These are phyloP conservation scores for Acanthamoeba divionensis DNA, from an alignment of 208 protist genomes.

Conservation along the genomic window DNA sequence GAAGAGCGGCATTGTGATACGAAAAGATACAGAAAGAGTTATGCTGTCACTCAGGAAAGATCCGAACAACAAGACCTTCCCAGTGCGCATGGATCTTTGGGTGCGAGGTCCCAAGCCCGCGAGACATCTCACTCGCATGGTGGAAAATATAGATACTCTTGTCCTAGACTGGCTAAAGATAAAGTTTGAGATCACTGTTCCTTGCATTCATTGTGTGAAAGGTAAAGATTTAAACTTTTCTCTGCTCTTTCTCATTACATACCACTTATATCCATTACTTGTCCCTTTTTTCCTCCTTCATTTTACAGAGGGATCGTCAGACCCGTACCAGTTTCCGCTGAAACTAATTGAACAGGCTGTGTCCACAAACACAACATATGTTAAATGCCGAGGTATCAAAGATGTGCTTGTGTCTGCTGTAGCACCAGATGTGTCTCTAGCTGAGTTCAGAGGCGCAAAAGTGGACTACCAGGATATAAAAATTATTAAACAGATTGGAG, in stretches of 20 bases:
- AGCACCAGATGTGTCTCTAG: conserved; percentile 35
- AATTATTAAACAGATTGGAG: conserved; percentile 51
- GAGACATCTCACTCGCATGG: conserved; percentile 2
- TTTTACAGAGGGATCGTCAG: background rate
- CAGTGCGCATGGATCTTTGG: conserved; percentile 39
- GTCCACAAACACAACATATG: background rate
- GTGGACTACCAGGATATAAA: conserved; percentile 34
- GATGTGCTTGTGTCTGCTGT: background rate
- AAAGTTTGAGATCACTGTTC: conserved; percentile 44
- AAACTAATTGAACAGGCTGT: conserved; percentile 41
- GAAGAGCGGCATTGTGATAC: background rate
- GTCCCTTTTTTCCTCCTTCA: background rate
- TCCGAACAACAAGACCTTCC: conserved; percentile 19
- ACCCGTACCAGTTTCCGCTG: conserved; percentile 53
- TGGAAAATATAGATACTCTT: conserved; percentile 46
- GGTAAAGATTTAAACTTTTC: background rate
- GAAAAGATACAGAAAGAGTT: conserved; percentile 25
- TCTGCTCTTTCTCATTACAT: background rate
- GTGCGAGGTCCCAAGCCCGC: conserved; percentile 18
- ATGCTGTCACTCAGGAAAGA: conserved; percentile 39
- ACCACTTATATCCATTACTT: background rate
- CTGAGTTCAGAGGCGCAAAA: conserved; percentile 24
- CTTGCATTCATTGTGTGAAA: conserved; percentile 39
- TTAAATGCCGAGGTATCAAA: conserved; percentile 49
- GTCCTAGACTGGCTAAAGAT: conserved; percentile 35